Percentiles rank a stretch among this genome's conserved stretches.
Evolutionary conservation across 2,329 filamentous ascomycete species (phyloP).

Genomic region (Fusarium udum): DNA sequence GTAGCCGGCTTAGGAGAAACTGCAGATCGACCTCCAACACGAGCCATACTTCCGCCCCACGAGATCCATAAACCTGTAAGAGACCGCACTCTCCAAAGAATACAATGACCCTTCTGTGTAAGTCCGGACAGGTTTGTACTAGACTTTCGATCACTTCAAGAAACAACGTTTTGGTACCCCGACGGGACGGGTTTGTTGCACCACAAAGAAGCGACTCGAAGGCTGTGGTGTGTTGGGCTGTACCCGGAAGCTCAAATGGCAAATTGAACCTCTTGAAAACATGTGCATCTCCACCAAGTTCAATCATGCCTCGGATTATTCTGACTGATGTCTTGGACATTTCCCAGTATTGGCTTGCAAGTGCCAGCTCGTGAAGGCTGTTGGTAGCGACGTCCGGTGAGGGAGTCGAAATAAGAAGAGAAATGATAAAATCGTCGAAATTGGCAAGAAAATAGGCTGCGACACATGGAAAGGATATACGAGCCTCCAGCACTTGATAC

Average conservation of each 20-base stretch:
- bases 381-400: accelerated
- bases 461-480: accelerated
- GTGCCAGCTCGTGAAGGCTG: not conserved
- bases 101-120: not conserved
- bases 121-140: not conserved
- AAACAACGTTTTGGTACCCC: too few relatives aligned
- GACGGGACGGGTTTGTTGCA: too few relatives aligned
- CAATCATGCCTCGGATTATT: not conserved
- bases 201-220: not conserved
- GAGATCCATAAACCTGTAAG: accelerated
- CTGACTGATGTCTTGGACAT: accelerated
- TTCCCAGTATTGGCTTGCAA: accelerated
- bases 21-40: not conserved
- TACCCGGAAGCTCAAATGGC: accelerated
- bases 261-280: accelerated
- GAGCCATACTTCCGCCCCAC: accelerated
- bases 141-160: not conserved
- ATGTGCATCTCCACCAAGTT: not conserved
- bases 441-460: accelerated
- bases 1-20: accelerated
- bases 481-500: too few relatives aligned
- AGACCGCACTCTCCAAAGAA: accelerated
- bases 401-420: not conserved
- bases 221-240: accelerated
- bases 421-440: not conserved